Conservation (phyloP, 2,329 filamentous ascomycete species). For the Neofusicoccum ribis region DNA sequence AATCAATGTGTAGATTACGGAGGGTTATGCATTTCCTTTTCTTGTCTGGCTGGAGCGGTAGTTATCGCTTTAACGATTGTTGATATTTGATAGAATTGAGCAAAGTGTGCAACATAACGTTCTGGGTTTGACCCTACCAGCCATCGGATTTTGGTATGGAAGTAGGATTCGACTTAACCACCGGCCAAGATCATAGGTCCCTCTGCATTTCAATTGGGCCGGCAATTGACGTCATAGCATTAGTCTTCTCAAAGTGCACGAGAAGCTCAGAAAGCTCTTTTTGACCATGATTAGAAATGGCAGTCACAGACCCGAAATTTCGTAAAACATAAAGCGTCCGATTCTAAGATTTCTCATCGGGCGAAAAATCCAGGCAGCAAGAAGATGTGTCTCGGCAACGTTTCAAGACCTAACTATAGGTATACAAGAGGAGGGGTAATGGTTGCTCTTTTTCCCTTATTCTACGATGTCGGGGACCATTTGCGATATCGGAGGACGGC, state of each 20-base stretch:
- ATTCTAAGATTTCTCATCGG: background rate
- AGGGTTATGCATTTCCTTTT: constrained; percentile 13
- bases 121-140: too few species aligned
- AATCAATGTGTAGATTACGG: constrained; percentile 10
- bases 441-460: background rate
- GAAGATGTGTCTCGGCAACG: background rate
- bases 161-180: background rate
- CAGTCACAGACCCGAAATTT: too few species aligned
- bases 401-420: constrained; percentile 12
- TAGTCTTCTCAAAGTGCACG: too few species aligned
- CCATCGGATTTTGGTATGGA: background rate
- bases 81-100: constrained; percentile 8
- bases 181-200: background rate
- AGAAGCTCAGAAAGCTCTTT: too few species aligned
- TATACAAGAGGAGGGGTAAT: constrained; percentile 2
- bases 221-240: too few species aligned
- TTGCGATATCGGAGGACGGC: constrained; percentile 7
- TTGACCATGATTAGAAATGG: too few species aligned
- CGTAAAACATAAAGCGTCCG: too few species aligned
- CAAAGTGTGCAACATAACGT: background rate
- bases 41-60: background rate
- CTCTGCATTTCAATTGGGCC: too few species aligned
- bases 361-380: background rate
- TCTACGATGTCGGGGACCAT: background rate
- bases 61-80: constrained; percentile 8